Conservation (phyloP, 176 grass and related monocot species). For the Oryza meridionalis region DNA sequence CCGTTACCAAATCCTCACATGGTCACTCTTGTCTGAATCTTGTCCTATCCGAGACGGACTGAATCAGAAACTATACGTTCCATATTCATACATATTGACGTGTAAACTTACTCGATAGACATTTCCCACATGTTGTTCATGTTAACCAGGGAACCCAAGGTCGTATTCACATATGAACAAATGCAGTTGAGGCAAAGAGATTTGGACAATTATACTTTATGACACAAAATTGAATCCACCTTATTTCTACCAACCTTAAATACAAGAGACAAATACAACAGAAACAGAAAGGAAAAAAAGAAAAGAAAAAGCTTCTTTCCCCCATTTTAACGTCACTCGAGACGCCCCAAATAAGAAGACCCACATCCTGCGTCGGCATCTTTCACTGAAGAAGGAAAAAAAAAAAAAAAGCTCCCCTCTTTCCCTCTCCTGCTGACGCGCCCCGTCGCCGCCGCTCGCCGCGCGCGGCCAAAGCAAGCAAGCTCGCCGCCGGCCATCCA, state of each 20-base stretch:
- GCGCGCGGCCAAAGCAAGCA: background rate
- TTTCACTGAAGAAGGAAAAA: background rate
- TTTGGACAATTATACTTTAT: background rate
- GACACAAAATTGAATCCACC: background rate
- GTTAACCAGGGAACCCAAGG: background rate
- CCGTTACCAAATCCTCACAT: background rate
- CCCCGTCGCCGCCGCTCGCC: background rate
- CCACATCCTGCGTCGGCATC: background rate
- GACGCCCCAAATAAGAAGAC: background rate
- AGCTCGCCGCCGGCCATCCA: constrained; percentile 9
- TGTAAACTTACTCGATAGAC: too few species aligned
- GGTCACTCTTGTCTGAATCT: too few species aligned
- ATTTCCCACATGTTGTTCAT: too few species aligned
- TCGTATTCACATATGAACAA: background rate
- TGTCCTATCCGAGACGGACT: too few species aligned
- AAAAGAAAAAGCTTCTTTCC: background rate
- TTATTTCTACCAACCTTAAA: background rate
- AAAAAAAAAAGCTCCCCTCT: background rate
- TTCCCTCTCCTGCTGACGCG: background rate
- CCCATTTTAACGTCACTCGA: background rate
- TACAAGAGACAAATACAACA: background rate
- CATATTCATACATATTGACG: too few species aligned
- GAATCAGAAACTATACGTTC: too few species aligned
- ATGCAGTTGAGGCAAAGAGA: background rate
- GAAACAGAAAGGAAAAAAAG: background rate